phyloP scores from a whole-genome alignment of 352 stramenopile genomes.

The Phytophthora boehmeriae region DNA sequence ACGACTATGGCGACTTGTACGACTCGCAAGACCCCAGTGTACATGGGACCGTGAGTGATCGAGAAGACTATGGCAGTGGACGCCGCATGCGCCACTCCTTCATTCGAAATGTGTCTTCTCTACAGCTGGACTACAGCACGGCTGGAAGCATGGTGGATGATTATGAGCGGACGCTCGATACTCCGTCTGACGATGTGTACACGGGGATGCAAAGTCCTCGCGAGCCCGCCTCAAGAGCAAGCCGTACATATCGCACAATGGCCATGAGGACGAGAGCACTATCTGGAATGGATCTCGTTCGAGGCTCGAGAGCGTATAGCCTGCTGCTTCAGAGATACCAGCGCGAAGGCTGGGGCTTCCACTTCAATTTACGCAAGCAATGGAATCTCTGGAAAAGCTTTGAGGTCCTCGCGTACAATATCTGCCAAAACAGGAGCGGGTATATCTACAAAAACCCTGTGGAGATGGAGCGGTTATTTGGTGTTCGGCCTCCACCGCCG shows the following conservation, averaged over 20 bases:
- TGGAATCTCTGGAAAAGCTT: constrained; percentile 90
- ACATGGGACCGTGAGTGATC: constrained; percentile 24
- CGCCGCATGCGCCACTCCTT: constrained; percentile 39
- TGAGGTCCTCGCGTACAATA: constrained; percentile 89
- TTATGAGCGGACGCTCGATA: constrained; percentile 29
- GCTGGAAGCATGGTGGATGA: constrained; percentile 22
- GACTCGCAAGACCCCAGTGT: constrained; percentile 21
- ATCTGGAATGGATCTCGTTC: constrained; percentile 81
- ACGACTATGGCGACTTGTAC: constrained; percentile 27
- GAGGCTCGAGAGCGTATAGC: constrained; percentile 73
- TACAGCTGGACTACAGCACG: constrained; percentile 25
- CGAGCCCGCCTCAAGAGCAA: constrained; percentile 12
- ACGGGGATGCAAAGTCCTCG: constrained; percentile 16
- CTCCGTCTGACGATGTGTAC: constrained; percentile 29
- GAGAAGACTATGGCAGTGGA: constrained; percentile 24
- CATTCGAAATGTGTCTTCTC: constrained; percentile 26
- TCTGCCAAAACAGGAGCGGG: constrained; percentile 84
- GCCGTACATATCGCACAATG: constrained; percentile 24
- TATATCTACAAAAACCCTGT: constrained; percentile 91
- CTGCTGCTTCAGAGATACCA: constrained; percentile 79
- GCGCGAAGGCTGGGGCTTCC: constrained; percentile 81
- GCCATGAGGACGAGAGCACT: constrained; percentile 41
- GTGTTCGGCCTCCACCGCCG: constrained; percentile 31
- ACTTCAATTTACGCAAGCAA: constrained; percentile 81
- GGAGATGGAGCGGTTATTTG: constrained; percentile 86